Base-by-base conservation (phyloP, 305 asterid genomes). In the Fraxinus xanthoxyloides region DNA sequence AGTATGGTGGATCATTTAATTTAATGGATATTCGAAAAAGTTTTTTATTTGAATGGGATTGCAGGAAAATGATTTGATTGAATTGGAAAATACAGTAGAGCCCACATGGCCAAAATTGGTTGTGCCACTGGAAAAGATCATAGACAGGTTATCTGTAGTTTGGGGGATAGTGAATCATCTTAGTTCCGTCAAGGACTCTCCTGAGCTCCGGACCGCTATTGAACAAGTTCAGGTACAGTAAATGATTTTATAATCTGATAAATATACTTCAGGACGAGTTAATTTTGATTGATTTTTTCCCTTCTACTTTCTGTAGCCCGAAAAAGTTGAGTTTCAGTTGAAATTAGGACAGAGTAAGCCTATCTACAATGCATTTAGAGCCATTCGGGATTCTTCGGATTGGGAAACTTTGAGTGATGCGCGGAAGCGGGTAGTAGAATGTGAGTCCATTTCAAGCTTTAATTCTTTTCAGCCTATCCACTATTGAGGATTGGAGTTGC, bases 81-180 rank as follows among this genome's bases (percentile, higher is more conserved):
- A 86, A 82, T 81, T 93, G 91, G 97, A 93, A 85, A 87, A 76
- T 24, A 89, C 89, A 7, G 90, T 90, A 76, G 93, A 89, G 85
- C 92, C 97, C 48, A 85, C 91, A 28, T 93, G 97, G 97, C 82
- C 92, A 48, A 85, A 89, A 81, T 82, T 92, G 87, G 97, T 89
- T 80, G 93, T 89, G 84, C 97, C 97, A 4, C 61, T 93, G 89
- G 97, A 93, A 91, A 93, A 87, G 90, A 89, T 93, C 36, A 35
- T 35, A 17, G 97, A 93, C 80, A 82, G 89, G 80, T 84, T 93
- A 89, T 80, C 88, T 34, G 88, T 89, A 73, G 97, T 87, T 77
- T 92, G 95, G 97, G 93, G 97, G 82, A 89, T 91, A 1, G 91
- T 93, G 73, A 89, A 85, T 88, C 97, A 93, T 83, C 93, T 93